Percentiles rank a stretch among this genome's conserved stretches.
Conservation (phyloP, 108 stramenopile genomes). For the Pseudonitzschia delicatissima region DNA sequence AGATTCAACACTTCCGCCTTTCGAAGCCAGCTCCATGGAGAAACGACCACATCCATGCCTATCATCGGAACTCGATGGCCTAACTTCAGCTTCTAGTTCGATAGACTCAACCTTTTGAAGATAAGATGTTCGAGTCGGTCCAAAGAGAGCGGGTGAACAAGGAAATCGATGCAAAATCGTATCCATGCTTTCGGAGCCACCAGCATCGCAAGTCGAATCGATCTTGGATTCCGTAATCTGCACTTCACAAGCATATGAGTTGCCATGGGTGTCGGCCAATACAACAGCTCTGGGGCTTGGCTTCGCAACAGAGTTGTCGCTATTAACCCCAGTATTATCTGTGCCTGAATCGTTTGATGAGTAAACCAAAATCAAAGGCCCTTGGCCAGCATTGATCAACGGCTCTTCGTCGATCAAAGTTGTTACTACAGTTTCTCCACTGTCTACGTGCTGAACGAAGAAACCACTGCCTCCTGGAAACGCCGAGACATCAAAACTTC, state of each 20-base stretch:
- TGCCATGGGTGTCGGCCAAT: constrained; percentile 50
- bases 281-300: constrained; percentile 23
- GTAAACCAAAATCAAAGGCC: constrained; percentile 29
- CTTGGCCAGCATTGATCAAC: not conserved
- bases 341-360: not conserved
- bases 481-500: constrained; percentile 57
- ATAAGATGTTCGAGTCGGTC: constrained; percentile 42
- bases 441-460: constrained; percentile 51
- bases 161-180: constrained; percentile 37
- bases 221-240: constrained; percentile 23
- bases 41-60: constrained; percentile 42
- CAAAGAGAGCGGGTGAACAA: constrained; percentile 77
- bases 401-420: constrained; percentile 40
- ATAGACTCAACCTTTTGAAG: constrained; percentile 31
- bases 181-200: constrained; percentile 1
- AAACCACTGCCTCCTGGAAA: constrained; percentile 63
- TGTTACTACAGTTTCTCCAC: constrained; percentile 34
- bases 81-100: constrained; percentile 32
- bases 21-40: not conserved
- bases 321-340: not conserved
- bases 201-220: not conserved
- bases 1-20: not conserved
- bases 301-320: not conserved
- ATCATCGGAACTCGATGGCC: constrained; percentile 30
- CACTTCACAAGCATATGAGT: constrained; percentile 57